Evolutionary conservation across 2,329 filamentous ascomycete species (phyloP).

Genomic region (Grosmannia penicillata): DNA sequence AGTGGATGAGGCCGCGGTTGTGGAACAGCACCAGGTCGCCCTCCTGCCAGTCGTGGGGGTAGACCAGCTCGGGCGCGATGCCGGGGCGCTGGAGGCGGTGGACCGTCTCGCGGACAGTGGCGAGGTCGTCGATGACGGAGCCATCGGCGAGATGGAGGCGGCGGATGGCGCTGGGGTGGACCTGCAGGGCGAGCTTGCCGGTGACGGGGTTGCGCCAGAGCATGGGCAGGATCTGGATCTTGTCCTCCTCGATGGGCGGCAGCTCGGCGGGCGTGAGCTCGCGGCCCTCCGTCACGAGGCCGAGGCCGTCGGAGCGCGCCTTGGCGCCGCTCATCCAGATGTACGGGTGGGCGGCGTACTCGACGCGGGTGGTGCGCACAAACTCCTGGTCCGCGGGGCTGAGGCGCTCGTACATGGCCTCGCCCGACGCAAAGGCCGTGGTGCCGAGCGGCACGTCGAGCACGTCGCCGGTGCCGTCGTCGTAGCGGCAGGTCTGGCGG

Average conservation of each 20-base stretch:
- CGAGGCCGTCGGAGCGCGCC: slow-evolving; percentile 53
- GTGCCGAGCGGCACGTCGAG: slow-evolving; percentile 58
- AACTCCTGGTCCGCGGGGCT: slow-evolving; percentile 53
- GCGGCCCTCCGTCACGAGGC: slow-evolving; percentile 38
- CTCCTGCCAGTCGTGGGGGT: slow-evolving; percentile 63
- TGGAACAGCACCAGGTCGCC: slow-evolving; percentile 68
- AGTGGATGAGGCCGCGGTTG: slow-evolving; percentile 61
- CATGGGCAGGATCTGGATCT: slow-evolving; percentile 62
- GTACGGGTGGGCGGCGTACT: slow-evolving; percentile 69
- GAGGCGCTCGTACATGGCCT: slow-evolving; percentile 54
- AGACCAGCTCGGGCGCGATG: slow-evolving; percentile 53
- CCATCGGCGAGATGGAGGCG: slow-evolving; percentile 54
- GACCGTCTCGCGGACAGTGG: slow-evolving; percentile 51
- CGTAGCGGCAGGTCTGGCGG: slow-evolving; percentile 46
- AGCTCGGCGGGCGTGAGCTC: slow-evolving; percentile 28
- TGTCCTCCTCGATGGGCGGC: slow-evolving; percentile 47
- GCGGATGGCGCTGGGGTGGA: slow-evolving; percentile 59
- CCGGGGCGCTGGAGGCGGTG: slow-evolving; percentile 56
- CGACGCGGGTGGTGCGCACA: slow-evolving; percentile 48
- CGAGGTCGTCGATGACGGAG: slow-evolving; percentile 52
- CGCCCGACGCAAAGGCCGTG: slow-evolving; percentile 60
- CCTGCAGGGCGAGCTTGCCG: slow-evolving; percentile 52
- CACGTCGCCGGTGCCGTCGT: slow-evolving; percentile 53
- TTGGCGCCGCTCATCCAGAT: slow-evolving; percentile 64
- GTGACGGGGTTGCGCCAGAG: slow-evolving; percentile 65